Conservation (phyloP, 2,329 filamentous ascomycete genomes). For the Fusarium stilboides region DNA sequence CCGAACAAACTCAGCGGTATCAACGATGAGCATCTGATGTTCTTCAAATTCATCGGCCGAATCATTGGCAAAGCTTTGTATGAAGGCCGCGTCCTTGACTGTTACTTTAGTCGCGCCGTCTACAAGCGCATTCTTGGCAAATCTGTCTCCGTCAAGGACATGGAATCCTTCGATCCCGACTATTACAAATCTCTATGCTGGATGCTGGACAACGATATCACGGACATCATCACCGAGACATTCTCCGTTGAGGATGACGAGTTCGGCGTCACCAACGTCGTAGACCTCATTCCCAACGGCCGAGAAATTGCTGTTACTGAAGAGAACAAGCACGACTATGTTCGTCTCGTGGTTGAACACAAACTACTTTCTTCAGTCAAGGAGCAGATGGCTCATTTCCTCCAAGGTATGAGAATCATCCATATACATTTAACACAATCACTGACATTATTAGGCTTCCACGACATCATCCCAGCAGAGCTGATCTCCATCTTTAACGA, state of each 20-base stretch:
- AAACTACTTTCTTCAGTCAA: slow-evolving; percentile 92
- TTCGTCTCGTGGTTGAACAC: slow-evolving; percentile 94
- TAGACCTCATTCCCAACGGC: slow-evolving; percentile 89
- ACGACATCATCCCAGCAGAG: slow-evolving; percentile 96
- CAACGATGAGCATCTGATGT: slow-evolving; percentile 95
- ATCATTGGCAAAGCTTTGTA: slow-evolving; percentile 99
- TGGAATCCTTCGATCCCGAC: slow-evolving; percentile 98
- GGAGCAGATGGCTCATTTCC: slow-evolving; percentile 93
- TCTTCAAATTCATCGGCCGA: slow-evolving; percentile 99
- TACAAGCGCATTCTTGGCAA: slow-evolving; percentile 98
- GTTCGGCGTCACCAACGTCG: slow-evolving; percentile 89
- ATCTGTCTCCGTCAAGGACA: slow-evolving; percentile 96
- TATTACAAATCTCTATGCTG: slow-evolving; percentile 99
- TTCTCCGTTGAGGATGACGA: slow-evolving; percentile 95
- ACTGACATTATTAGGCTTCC: slow-evolving; percentile 77
- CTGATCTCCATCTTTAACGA: slow-evolving; percentile 98
- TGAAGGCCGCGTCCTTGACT: slow-evolving; percentile 94
- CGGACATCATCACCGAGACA: slow-evolving; percentile 95
- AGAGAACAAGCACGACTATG: slow-evolving; percentile 98
- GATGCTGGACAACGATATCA: slow-evolving; percentile 99
- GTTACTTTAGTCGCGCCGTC: slow-evolving; percentile 98
- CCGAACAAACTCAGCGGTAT: slow-evolving; percentile 94
- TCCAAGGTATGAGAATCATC: slow-evolving; percentile 73
- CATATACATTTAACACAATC: not conserved
- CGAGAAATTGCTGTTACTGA: slow-evolving; percentile 95